Evolutionary conservation across 164 flowering plant species (phyloP).

Genomic region (Houttuynia cordata): DNA sequence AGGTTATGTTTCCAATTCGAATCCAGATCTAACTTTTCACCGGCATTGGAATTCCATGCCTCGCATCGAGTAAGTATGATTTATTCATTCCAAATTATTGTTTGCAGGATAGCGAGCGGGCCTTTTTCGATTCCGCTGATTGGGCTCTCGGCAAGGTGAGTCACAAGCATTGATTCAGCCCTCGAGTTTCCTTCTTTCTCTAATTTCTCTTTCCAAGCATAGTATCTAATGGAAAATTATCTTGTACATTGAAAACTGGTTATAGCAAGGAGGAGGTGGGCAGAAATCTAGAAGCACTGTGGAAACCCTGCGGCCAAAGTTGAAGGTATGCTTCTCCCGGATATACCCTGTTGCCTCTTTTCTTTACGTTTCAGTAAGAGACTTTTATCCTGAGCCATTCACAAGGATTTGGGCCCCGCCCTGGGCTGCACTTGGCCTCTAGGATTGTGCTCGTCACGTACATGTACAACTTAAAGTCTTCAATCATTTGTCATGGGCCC

Average conservation of each 20-base stretch:
- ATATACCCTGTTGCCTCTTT: background rate
- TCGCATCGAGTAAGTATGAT: background rate
- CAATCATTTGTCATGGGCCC: no score
- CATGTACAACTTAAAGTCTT: no score
- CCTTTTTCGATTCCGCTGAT: slow-evolving; percentile 79
- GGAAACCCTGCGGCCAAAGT: slow-evolving; percentile 61
- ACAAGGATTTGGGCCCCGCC: no score
- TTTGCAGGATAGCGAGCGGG: slow-evolving; percentile 16
- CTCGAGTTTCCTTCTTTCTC: background rate
- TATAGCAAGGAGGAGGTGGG: slow-evolving; percentile 43
- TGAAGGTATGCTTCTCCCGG: slow-evolving; percentile 59
- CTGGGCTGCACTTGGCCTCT: no score
- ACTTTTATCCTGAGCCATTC: no score
- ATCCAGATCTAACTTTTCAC: no score
- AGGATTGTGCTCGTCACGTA: no score
- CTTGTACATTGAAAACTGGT: no score
- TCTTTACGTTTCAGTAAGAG: background rate
- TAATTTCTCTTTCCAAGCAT: background rate
- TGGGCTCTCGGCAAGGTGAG: slow-evolving; percentile 85
- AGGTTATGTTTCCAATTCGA: slow-evolving; percentile 19
- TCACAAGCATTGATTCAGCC: background rate
- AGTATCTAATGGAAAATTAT: background rate
- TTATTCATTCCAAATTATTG: no score
- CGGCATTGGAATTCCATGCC: background rate
- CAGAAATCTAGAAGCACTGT: slow-evolving; percentile 35